phyloP scores from a whole-genome alignment of 441 rosid genomes.

The Gossypium davidsonii region DNA sequence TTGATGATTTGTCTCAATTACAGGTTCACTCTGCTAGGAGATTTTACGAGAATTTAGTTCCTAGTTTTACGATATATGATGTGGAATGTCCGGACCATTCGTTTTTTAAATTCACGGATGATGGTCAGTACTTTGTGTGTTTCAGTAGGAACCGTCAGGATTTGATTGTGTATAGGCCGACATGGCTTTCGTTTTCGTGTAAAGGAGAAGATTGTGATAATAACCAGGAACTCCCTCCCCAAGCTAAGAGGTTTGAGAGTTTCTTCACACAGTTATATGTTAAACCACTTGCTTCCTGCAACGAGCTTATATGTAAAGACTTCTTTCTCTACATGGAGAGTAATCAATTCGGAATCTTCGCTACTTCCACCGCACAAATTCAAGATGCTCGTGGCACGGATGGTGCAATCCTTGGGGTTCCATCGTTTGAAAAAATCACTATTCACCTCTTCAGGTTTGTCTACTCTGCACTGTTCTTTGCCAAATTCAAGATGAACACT shows the following conservation, averaged over 20 bases:
- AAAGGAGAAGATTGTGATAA: conserved; percentile 41
- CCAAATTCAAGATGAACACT: not conserved
- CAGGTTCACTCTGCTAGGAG: conserved; percentile 80
- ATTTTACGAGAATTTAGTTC: conserved; percentile 90
- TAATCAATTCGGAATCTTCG: conserved; percentile 73
- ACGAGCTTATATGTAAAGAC: conserved; percentile 86
- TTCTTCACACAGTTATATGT: conserved; percentile 71
- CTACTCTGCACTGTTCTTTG: not conserved
- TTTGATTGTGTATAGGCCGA: conserved; percentile 84
- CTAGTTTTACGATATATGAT: conserved; percentile 73
- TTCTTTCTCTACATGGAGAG: conserved; percentile 71
- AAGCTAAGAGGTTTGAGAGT: conserved; percentile 73
- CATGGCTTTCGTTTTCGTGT: conserved; percentile 72
- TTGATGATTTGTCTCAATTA: not conserved
- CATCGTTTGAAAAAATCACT: conserved; percentile 77
- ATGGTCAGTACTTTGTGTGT: conserved; percentile 82
- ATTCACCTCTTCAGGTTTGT: conserved; percentile 70
- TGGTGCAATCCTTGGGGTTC: conserved; percentile 78
- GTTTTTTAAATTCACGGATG: conserved; percentile 90
- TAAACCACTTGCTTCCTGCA: conserved; percentile 68
- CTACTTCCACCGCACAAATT: conserved; percentile 81
- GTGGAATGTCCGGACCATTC: conserved; percentile 84
- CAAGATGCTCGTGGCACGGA: conserved; percentile 67
- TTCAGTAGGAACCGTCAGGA: conserved; percentile 83
- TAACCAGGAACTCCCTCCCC: conserved; percentile 48